These are phyloP conservation scores for Saccharum spontaneum DNA, from an alignment of 176 grass and related monocot genomes.

Conservation along the genomic window DNA sequence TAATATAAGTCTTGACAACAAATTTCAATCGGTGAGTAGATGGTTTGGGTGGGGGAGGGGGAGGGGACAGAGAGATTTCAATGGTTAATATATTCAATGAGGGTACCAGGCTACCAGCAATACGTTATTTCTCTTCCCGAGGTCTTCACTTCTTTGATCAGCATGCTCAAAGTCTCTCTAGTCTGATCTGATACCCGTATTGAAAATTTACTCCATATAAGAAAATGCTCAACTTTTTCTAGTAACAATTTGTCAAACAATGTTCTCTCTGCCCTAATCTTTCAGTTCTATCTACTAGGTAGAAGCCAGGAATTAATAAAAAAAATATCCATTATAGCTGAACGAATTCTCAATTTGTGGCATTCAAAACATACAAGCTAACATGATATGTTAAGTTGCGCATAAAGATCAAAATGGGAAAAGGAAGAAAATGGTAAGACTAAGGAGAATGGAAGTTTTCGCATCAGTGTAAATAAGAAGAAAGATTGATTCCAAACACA, in stretches of 20 bases:
- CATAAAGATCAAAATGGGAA: slow-evolving; percentile 3
- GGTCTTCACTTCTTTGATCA: background rate
- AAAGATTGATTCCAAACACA: background rate
- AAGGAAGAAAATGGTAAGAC: background rate
- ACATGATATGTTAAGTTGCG: background rate
- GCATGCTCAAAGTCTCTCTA: slow-evolving; percentile 18
- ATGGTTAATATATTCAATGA: background rate
- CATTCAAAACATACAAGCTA: slow-evolving; percentile 8
- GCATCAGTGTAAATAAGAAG: slow-evolving; percentile 10
- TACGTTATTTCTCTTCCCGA: background rate
- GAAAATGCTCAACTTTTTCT: slow-evolving; percentile 15
- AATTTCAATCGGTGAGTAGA: background rate
- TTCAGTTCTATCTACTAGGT: background rate
- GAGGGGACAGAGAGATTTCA: background rate
- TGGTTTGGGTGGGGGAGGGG: background rate
- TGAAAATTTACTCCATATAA: slow-evolving; percentile 2
- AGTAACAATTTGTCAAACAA: slow-evolving; percentile 4
- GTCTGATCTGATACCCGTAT: background rate
- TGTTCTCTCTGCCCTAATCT: slow-evolving; percentile 9
- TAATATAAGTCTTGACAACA: background rate
- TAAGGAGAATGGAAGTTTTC: background rate
- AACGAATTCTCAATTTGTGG: background rate
- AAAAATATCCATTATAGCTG: slow-evolving; percentile 14
- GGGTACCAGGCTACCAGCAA: background rate
- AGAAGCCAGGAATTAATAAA: slow-evolving; percentile 10